Conservation (phyloP, 768 basidiomycete genomes). For the Cytidiella melzeri region DNA sequence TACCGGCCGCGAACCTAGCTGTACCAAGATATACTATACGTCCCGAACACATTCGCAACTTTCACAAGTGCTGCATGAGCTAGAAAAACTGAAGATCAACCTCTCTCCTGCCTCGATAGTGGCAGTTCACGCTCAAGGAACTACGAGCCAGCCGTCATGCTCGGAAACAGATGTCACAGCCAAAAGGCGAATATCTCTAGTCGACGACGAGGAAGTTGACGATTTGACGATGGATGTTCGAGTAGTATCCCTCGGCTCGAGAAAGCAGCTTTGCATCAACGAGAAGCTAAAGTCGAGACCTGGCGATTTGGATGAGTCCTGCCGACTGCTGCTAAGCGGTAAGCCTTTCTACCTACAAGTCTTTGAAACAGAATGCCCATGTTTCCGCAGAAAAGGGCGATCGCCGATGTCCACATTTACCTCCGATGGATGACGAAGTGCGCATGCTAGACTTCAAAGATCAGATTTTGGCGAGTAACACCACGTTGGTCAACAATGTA, state of each 20-base stretch:
- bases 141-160: not conserved
- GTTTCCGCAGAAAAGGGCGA: slow-evolving; percentile 46
- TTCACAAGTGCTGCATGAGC: slow-evolving; percentile 82
- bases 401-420: slow-evolving; percentile 72
- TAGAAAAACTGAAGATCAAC: slow-evolving; percentile 61
- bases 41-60: slow-evolving; percentile 97
- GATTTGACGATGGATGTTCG: slow-evolving; percentile 34
- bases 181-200: not conserved
- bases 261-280: slow-evolving; percentile 91
- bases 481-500: not conserved
- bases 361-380: too few relatives aligned
- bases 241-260: slow-evolving; percentile 80
- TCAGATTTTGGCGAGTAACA: slow-evolving; percentile 66
- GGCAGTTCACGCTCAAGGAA: not conserved
- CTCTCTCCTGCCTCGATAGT: slow-evolving; percentile 19
- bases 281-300: slow-evolving; percentile 58
- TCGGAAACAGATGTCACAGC: not conserved
- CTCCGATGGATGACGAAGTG: slow-evolving; percentile 59
- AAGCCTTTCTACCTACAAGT: too few relatives aligned
- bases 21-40: slow-evolving; percentile 87
- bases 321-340: slow-evolving; percentile 56
- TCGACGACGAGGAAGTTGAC: slow-evolving; percentile 12
- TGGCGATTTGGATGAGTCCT: slow-evolving; percentile 81
- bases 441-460: slow-evolving; percentile 80
- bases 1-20: slow-evolving; percentile 39